phyloP scores from a whole-genome alignment of 208 protist genomes.

The Leishmania turanica region DNA sequence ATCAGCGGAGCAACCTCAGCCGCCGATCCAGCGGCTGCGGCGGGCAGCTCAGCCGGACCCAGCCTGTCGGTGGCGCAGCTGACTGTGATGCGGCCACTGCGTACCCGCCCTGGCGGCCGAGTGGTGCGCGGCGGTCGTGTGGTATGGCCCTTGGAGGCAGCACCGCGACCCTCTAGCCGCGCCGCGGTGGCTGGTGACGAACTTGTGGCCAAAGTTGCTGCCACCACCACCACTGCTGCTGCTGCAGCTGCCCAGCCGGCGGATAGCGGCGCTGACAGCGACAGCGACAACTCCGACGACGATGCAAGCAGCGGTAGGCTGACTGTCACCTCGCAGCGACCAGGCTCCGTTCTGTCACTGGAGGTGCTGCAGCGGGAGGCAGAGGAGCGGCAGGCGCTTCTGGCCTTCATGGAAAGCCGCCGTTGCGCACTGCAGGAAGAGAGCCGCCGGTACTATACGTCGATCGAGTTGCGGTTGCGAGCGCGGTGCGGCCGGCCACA shows the following conservation, averaged over 20 bases:
- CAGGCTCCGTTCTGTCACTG: slow-evolving; percentile 31
- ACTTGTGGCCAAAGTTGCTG: background rate
- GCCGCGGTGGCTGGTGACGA: slow-evolving; percentile 13
- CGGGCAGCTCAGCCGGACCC: background rate
- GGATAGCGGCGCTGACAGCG: background rate
- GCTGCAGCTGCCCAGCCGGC: background rate
- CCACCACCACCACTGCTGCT: slow-evolving; percentile 3
- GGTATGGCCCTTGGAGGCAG: slow-evolving; percentile 41
- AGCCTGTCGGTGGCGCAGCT: slow-evolving; percentile 51
- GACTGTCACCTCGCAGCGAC: slow-evolving; percentile 2
- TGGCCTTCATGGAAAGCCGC: slow-evolving; percentile 57
- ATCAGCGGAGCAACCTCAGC: slow-evolving; percentile 10
- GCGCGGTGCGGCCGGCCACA: slow-evolving; percentile 72
- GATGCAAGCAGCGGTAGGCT: slow-evolving; percentile 5
- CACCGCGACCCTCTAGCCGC: slow-evolving; percentile 40
- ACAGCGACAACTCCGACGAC: slow-evolving; percentile 13
- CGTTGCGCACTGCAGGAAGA: slow-evolving; percentile 47
- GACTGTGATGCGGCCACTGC: slow-evolving; percentile 55
- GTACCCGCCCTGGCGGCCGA: slow-evolving; percentile 46
- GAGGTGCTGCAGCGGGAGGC: slow-evolving; percentile 63
- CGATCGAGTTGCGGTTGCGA: slow-evolving; percentile 82
- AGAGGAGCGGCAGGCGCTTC: slow-evolving; percentile 66
- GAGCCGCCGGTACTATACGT: slow-evolving; percentile 65
- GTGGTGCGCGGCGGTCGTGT: slow-evolving; percentile 63
- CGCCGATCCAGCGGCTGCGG: background rate